phyloP scores from a whole-genome alignment of 148 eudicot genomes.

The Arbutus unedo region DNA sequence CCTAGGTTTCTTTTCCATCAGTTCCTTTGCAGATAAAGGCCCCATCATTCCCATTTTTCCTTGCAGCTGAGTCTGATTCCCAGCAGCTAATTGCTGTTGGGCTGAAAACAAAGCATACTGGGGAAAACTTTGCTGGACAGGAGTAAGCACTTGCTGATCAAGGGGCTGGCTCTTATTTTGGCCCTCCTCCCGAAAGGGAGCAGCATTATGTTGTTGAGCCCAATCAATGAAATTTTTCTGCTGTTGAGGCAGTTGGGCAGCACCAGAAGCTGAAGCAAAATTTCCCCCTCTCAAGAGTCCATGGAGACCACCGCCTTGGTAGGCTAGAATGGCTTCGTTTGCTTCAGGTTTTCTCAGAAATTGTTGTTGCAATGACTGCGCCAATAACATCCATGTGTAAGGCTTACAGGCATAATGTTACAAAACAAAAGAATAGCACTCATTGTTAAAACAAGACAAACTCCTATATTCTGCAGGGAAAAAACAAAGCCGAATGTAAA shows the following conservation, averaged over 20 bases:
- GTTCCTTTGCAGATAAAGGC: slow-evolving; percentile 57
- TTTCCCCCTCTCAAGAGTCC: slow-evolving; percentile 57
- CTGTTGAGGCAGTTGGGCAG: slow-evolving; percentile 66
- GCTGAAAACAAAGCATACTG: slow-evolving; percentile 67
- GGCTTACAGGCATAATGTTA: not conserved
- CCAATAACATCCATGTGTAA: slow-evolving; percentile 14
- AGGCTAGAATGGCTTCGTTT: slow-evolving; percentile 59
- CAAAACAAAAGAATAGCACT: not conserved
- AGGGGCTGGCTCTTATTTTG: slow-evolving; percentile 59
- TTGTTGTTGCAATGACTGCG: slow-evolving; percentile 74
- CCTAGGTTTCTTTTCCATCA: slow-evolving; percentile 9
- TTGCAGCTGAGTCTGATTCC: slow-evolving; percentile 66
- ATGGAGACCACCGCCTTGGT: slow-evolving; percentile 56
- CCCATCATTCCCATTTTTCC: slow-evolving; percentile 53
- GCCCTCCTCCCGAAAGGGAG: slow-evolving; percentile 52
- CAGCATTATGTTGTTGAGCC: slow-evolving; percentile 57
- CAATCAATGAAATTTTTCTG: slow-evolving; percentile 49
- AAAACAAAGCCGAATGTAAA: not conserved
- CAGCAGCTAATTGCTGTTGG: slow-evolving; percentile 62
- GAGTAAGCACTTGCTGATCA: slow-evolving; percentile 63
- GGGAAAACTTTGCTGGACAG: slow-evolving; percentile 73
- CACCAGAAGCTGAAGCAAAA: slow-evolving; percentile 48
- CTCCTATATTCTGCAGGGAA: not conserved
- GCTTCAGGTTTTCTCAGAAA: slow-evolving; percentile 67
- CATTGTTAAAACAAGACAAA: not conserved